Percentiles rank a stretch among this genome's conserved stretches.
phyloP scores from a whole-genome alignment of 108 stramenopile genomes.

The Nitzschia sp. region DNA sequence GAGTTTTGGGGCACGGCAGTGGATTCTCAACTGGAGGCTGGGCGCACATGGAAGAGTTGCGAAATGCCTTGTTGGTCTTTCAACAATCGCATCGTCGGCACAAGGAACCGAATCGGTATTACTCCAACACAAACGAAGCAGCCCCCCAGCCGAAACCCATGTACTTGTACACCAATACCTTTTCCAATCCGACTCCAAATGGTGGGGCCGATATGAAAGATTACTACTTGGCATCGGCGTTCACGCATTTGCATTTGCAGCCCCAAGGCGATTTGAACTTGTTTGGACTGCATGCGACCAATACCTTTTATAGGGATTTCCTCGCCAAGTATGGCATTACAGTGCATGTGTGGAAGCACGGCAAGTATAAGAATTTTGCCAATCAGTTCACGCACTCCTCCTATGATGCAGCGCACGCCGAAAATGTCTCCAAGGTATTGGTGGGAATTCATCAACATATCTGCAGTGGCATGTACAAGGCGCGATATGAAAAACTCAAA shows the following conservation, averaged over 20 bases:
- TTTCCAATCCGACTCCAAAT: constrained; percentile 29
- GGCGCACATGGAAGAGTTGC: constrained; percentile 75
- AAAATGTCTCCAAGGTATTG: constrained; percentile 45
- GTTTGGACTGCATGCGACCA: constrained; percentile 47
- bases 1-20: constrained; percentile 64
- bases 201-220: constrained; percentile 49
- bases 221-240: constrained; percentile 70
- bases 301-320: constrained; percentile 51
- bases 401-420: constrained; percentile 56
- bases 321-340: constrained; percentile 71
- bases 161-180: constrained; percentile 56
- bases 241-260: constrained; percentile 67
- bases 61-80: constrained; percentile 71
- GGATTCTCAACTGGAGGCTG: constrained; percentile 47
- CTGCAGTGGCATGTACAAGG: constrained; percentile 44
- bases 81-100: constrained; percentile 72
- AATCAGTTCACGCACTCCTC: constrained; percentile 61
- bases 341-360: constrained; percentile 80
- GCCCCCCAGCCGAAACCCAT: constrained; percentile 32
- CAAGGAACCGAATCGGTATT: constrained; percentile 45
- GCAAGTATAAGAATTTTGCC: constrained; percentile 75
- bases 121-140: neutral
- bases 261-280: constrained; percentile 61
- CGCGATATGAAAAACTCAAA: constrained; percentile 33
- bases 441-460: constrained; percentile 51